Conservation (phyloP, 768 basidiomycete genomes). For the Suillus alpinus region DNA sequence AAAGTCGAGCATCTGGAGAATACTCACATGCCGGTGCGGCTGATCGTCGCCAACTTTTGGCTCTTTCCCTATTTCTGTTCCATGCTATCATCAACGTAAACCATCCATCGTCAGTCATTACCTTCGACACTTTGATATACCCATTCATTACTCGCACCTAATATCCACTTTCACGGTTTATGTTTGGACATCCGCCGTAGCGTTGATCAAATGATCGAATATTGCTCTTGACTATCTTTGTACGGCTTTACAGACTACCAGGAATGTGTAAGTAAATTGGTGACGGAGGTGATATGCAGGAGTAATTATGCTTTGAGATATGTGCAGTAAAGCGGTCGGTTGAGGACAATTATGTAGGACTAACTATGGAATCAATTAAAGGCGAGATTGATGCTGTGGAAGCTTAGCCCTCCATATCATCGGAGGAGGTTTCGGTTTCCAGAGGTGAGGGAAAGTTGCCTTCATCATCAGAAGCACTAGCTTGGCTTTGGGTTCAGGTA, state of each 20-base stretch:
- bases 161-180: slow-evolving; percentile 32
- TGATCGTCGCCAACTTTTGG: slow-evolving; percentile 24
- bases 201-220: slow-evolving; percentile 22
- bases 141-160: slow-evolving; percentile 32
- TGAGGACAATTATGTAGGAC: slow-evolving; percentile 2
- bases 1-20: slow-evolving; percentile 57
- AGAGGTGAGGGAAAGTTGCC: background rate
- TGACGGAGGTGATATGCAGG: slow-evolving; percentile 7
- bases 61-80: slow-evolving; percentile 16
- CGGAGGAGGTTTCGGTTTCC: background rate
- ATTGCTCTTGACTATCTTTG: slow-evolving; percentile 25
- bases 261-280: slow-evolving; percentile 27
- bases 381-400: background rate
- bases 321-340: slow-evolving; percentile 8
- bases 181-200: slow-evolving; percentile 21
- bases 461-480: background rate
- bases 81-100: slow-evolving; percentile 27
- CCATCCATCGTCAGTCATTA: slow-evolving; percentile 32
- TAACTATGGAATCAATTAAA: background rate
- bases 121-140: slow-evolving; percentile 38
- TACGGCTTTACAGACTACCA: slow-evolving; percentile 26
- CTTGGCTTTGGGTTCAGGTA: background rate
- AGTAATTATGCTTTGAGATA: slow-evolving; percentile 12
- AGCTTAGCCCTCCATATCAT: no score
- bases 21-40: slow-evolving; percentile 80